These are phyloP conservation scores for Bipolaris gigantea DNA, from an alignment of 2,329 filamentous ascomycete genomes.

Conservation along the genomic window DNA sequence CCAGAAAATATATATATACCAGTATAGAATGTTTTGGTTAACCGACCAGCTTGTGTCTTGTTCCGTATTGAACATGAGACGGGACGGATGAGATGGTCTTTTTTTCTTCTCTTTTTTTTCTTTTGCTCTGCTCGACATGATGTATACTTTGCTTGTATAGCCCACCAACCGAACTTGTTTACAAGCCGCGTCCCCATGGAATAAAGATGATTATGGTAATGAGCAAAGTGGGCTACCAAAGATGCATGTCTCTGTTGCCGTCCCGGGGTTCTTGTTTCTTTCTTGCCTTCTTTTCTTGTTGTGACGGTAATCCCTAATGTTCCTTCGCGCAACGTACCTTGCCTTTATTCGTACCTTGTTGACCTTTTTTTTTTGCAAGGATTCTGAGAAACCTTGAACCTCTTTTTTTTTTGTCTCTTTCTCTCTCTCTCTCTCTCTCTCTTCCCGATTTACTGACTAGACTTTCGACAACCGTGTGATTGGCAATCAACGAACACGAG, in stretches of 20 bases:
- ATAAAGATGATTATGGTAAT: neutral
- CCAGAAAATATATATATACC: slow-evolving; percentile 1
- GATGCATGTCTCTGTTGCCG: neutral
- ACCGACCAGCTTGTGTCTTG: neutral
- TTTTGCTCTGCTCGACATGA: neutral
- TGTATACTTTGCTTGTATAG: neutral
- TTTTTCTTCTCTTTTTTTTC: neutral
- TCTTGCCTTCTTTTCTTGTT: neutral
- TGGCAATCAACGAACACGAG: too few relatives aligned
- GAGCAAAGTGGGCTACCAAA: neutral
- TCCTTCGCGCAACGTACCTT: neutral
- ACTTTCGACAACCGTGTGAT: too few relatives aligned
- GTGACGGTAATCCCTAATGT: neutral
- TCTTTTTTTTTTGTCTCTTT: too few relatives aligned
- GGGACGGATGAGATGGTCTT: neutral
- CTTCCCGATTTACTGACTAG: too few relatives aligned
- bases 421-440: too few relatives aligned
- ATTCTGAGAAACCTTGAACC: too few relatives aligned
- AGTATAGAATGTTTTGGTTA: neutral
- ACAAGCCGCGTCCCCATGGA: neutral
- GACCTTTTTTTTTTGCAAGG: too few relatives aligned
- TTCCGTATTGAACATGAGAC: neutral
- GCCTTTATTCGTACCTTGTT: too few relatives aligned
- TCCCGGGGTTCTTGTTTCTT: neutral
- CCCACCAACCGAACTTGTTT: neutral